Evolutionary conservation across 2,329 filamentous ascomycete genomes (phyloP), one percentile per base, ranked within the genome.

Genomic region (Lecanosticta acicola): DNA sequence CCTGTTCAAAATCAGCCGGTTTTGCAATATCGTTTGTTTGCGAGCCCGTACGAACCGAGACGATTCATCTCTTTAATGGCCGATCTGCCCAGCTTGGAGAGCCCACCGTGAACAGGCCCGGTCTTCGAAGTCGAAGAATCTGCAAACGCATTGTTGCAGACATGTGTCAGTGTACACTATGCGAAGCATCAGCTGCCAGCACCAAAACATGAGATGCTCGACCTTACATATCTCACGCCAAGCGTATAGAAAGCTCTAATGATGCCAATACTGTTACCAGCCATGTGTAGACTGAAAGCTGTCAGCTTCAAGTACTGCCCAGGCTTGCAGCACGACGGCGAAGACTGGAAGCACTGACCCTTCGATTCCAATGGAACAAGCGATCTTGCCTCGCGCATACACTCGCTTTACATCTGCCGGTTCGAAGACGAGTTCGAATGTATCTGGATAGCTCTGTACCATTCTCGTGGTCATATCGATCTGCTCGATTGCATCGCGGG

Each of bases 331-430:
- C 17, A 33, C 40, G 29, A 18, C 3, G n/a, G n/a, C n/a, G n/a
- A n/a, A n/a, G n/a, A n/a, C n/a, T n/a, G n/a, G 14, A 35, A 32
- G 29, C 29, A 34, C 39, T 9, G 17, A 43, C 34, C 56, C 67
- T 51, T 70, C 68, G 10, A 68, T 62, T 0, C 68, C 67, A 36
- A 68, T 60, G 54, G 68, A 67, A 39, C 62, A 65, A 1, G 66
- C 59, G 4, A 70, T 66, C 7, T 54, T 59, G 1, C 65, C 65
- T 1, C 46, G 33, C 16, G 56, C 53, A 46, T 68, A 69, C 2
- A 61, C 51, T 3, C 39, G 19, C 24, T 57, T 56, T 1, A 66
- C 60, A 17, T 63, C 59, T 3, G 55, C 53, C 0, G 65, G 62
- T 3, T 49, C 47, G 2, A 47, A 56, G 9, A 59, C 58, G 14